Evolutionary conservation across 768 basidiomycete species (phyloP), one percentile per base, ranked within the genome.

Genomic region (Suillus occidentalis): DNA sequence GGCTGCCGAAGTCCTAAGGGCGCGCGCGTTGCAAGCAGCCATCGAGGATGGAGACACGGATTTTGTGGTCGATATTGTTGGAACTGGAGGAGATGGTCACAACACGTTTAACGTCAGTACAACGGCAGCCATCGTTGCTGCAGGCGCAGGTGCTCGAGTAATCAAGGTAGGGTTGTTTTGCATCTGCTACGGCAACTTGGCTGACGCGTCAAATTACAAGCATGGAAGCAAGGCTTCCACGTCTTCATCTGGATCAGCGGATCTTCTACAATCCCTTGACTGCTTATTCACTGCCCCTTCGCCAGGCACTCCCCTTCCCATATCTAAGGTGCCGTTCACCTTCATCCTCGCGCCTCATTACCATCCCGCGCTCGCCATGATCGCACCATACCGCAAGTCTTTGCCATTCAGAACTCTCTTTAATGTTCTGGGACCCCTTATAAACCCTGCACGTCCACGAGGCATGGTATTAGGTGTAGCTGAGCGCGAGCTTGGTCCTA

Each of bases 51-150:
- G 74, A 2, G 84, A 88, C 50, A 76, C 80, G 6, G 93, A 96
- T 74, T 93, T 92, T 63, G 85, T 92, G 16, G 90, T 85, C 5
- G 76, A 77, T 65, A 75, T 77, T 55, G 76, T 78, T 45, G 76
- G 76, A 3, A 77, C 76, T 0, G 75, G 97, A 13, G 97, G 97
- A 8, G 97, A 99, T 77, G 96, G 95, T 0, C 88, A 95, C 77
- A 93, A 99, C 72, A 89, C 96, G 0, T 98, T 96, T 84, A 98
- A 99, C 74, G 96, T 98, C 61, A 96, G 94, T 73, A 98, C 97
- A 1, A 90, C 94, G 2, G 96, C 97, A 2, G 97, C 87, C 1
- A 85, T 99, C 66, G 92, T 98, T 25, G 97, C 96, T 34, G 95
- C 96, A 34, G 97, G 97, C 14, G 93, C 95, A 8, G 97, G 97